These are phyloP conservation scores for Rhinocladiella similis DNA, from an alignment of 2,329 filamentous ascomycete species.

Conservation along the genomic window DNA sequence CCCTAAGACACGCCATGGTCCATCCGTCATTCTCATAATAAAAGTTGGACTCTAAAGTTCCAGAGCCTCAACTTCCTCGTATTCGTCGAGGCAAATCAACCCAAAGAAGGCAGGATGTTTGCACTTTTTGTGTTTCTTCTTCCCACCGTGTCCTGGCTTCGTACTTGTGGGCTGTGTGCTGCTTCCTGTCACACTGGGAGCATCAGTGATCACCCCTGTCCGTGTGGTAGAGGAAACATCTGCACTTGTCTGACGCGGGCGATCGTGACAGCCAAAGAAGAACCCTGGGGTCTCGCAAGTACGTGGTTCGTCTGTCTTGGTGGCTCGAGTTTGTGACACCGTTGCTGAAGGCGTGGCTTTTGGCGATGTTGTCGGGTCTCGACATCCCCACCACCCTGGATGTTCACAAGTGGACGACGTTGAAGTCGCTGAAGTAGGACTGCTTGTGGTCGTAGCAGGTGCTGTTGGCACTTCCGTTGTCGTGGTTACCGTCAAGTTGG, in stretches of 20 bases:
- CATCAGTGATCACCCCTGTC: conserved; percentile 10
- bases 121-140: conserved; percentile 23
- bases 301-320: conserved; percentile 14
- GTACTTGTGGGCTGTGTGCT: conserved; percentile 30
- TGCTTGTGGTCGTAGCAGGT: conserved; percentile 29
- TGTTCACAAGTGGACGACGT: conserved; percentile 37
- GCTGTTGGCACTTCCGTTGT: conserved; percentile 27
- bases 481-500: conserved; percentile 35
- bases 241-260: conserved; percentile 7
- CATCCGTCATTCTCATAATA: background rate
- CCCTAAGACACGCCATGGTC: background rate
- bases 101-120: conserved; percentile 32
- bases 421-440: conserved; percentile 29
- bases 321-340: conserved; percentile 16
- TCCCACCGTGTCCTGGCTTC: background rate
- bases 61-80: conserved; percentile 11
- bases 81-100: conserved; percentile 30
- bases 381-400: conserved; percentile 42
- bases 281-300: conserved; percentile 54
- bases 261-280: conserved; percentile 58
- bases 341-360: conserved; percentile 18
- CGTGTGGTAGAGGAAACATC: conserved; percentile 33
- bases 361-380: conserved; percentile 36
- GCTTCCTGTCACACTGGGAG: conserved; percentile 32
- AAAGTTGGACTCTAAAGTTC: conserved; percentile 12